These are phyloP conservation scores for Saitozyma sp. DNA, from an alignment of 768 basidiomycete genomes.

Conservation along the genomic window DNA sequence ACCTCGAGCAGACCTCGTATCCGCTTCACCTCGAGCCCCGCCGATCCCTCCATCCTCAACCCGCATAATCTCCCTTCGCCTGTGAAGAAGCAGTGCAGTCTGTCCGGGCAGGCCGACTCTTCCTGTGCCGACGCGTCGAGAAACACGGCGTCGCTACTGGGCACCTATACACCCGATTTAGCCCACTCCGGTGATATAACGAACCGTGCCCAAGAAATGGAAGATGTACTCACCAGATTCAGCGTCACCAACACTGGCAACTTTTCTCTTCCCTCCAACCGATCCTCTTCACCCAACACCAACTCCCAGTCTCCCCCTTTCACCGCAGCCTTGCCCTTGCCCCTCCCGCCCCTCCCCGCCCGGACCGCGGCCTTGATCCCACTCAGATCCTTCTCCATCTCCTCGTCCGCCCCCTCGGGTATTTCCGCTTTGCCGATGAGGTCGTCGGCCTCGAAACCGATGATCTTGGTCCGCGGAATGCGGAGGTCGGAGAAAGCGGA, in stretches of 20 bases:
- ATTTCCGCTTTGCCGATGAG: constrained; percentile 6
- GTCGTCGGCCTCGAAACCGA: constrained; percentile 33
- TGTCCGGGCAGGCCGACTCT: constrained; percentile 49
- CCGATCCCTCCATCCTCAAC: constrained; percentile 44
- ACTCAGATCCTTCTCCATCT: constrained; percentile 33
- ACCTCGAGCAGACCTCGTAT: constrained; percentile 38
- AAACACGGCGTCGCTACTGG: constrained; percentile 33
- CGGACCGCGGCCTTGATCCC: constrained; percentile 50
- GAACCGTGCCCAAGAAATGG: background rate
- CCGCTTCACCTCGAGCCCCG: constrained; percentile 31
- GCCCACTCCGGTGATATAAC: background rate
- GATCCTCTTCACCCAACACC: constrained; percentile 37
- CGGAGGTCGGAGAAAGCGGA: constrained; percentile 44
- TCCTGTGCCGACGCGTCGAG: constrained; percentile 47
- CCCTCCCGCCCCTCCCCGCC: constrained; percentile 28
- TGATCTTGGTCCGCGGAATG: constrained; percentile 45
- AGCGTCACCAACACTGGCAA: constrained; percentile 48
- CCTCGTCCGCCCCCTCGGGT: constrained; percentile 14
- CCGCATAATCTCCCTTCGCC: constrained; percentile 38
- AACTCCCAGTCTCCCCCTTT: constrained; percentile 50
- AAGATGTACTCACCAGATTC: constrained; percentile 39
- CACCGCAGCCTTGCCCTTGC: constrained; percentile 19
- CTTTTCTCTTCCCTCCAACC: constrained; percentile 26
- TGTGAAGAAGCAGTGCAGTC: constrained; percentile 43
- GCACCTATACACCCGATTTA: constrained; percentile 26